These are phyloP conservation scores for Erodium maritimum DNA, from an alignment of 345 rosid species.

Conservation along the genomic window DNA sequence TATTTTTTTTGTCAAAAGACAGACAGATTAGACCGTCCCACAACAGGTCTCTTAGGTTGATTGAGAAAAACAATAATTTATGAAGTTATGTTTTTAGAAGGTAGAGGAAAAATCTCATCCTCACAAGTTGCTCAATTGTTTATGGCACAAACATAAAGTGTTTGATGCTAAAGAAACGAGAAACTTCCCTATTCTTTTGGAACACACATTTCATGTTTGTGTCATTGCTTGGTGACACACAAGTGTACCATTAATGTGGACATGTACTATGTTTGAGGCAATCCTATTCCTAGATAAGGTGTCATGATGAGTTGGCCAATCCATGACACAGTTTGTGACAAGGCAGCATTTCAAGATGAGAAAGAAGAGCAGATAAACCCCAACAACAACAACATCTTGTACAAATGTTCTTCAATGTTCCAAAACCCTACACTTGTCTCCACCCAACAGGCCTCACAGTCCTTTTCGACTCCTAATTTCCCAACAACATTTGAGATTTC, in stretches of 20 bases:
- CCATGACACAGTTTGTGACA: neutral
- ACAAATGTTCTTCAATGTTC: no score
- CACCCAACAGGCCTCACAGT: neutral
- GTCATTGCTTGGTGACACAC: neutral
- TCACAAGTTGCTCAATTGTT: neutral
- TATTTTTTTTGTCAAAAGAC: no score
- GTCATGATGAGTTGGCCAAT: neutral
- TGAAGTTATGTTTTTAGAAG: no score
- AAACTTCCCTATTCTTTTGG: neutral
- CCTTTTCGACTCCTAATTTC: no score
- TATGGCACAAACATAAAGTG: neutral
- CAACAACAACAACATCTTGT: no score
- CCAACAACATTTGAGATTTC: no score
- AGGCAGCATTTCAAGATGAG: neutral
- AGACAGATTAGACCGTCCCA: no score
- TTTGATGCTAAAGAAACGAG: neutral
- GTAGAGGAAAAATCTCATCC: no score
- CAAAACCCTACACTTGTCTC: neutral
- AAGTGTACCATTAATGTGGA: neutral
- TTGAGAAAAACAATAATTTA: no score
- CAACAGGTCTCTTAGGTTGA: no score
- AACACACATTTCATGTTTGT: neutral
- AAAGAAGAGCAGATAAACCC: neutral
- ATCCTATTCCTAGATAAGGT: no score
- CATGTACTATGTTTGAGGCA: neutral